phyloP scores from a whole-genome alignment of 163 green algal genomes.

The Prototheca wickerhamii region DNA sequence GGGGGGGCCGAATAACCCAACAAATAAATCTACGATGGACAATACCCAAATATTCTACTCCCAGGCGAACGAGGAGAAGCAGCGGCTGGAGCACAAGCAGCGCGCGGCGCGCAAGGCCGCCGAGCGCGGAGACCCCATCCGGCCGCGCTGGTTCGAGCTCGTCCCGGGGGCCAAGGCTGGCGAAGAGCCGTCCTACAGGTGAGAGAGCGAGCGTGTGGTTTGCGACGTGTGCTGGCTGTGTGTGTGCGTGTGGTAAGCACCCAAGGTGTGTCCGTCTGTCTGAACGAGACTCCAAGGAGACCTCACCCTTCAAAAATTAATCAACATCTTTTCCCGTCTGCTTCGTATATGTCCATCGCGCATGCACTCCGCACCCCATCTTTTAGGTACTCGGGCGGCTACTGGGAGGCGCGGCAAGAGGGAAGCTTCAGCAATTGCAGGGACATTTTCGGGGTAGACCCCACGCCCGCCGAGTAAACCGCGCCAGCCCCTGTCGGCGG shows the following conservation, averaged over 20 bases:
- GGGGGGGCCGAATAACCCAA: background rate
- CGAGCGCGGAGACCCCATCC: slow-evolving; percentile 45
- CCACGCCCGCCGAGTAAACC: too few species aligned
- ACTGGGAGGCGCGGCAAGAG: slow-evolving; percentile 43
- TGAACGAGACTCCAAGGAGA: background rate
- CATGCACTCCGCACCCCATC: background rate
- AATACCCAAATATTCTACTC: background rate
- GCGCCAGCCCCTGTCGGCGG: too few species aligned
- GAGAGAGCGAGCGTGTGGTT: too few species aligned
- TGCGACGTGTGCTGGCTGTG: too few species aligned
- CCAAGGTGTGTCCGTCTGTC: too few species aligned
- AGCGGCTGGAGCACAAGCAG: slow-evolving; percentile 63
- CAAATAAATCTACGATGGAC: background rate
- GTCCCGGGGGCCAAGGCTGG: slow-evolving; percentile 8
- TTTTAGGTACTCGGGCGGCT: slow-evolving; percentile 49
- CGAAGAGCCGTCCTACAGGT: slow-evolving; percentile 22
- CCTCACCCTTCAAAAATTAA: too few species aligned
- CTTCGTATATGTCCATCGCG: too few species aligned
- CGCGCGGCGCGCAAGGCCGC: slow-evolving; percentile 46
- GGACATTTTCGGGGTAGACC: slow-evolving; percentile 61
- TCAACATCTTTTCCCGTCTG: too few species aligned
- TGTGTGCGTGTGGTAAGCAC: too few species aligned
- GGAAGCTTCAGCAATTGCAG: slow-evolving; percentile 41
- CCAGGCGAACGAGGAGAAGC: slow-evolving; percentile 63
- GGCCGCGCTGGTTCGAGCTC: slow-evolving; percentile 56